These are phyloP conservation scores for Penicillium fimorum DNA, from an alignment of 495 filamentous ascomycete species.

Conservation along the genomic window DNA sequence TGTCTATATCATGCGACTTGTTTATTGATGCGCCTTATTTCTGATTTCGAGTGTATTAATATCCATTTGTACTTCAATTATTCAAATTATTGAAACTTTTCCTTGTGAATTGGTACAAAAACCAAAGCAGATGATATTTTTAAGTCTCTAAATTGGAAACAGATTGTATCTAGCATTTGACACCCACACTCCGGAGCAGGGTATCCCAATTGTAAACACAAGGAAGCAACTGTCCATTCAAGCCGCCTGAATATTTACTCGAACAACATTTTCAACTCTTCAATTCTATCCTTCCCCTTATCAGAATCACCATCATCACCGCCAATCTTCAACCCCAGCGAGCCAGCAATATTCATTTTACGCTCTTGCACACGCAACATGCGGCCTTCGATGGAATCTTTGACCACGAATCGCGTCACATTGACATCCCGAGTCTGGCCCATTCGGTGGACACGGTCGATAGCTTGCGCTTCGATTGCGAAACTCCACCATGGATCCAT, in stretches of 20 bases:
- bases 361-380: slow-evolving; percentile 93
- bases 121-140: not conserved
- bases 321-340: slow-evolving; percentile 72
- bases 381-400: slow-evolving; percentile 87
- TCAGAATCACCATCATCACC: slow-evolving; percentile 78
- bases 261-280: slow-evolving; percentile 91
- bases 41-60: not conserved
- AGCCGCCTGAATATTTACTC: slow-evolving; percentile 46
- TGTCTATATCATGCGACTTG: not conserved
- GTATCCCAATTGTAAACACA: not conserved
- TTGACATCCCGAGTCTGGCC: slow-evolving; percentile 84
- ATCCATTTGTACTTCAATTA: not conserved
- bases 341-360: slow-evolving; percentile 84
- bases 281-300: slow-evolving; percentile 83
- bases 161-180: not conserved
- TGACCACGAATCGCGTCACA: slow-evolving; percentile 82
- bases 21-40: not conserved
- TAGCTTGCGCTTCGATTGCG: slow-evolving; percentile 94
- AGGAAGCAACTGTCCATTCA: not conserved
- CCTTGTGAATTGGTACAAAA: not conserved
- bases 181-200: not conserved
- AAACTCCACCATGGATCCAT: slow-evolving; percentile 99
- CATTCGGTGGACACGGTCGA: slow-evolving; percentile 99
- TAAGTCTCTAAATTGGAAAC: not conserved
- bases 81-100: not conserved